Evolutionary conservation across 192 early-diverging fungal species (phyloP), one percentile per base, ranked within the genome.

Genomic region (Geranomyces variabilis): DNA sequence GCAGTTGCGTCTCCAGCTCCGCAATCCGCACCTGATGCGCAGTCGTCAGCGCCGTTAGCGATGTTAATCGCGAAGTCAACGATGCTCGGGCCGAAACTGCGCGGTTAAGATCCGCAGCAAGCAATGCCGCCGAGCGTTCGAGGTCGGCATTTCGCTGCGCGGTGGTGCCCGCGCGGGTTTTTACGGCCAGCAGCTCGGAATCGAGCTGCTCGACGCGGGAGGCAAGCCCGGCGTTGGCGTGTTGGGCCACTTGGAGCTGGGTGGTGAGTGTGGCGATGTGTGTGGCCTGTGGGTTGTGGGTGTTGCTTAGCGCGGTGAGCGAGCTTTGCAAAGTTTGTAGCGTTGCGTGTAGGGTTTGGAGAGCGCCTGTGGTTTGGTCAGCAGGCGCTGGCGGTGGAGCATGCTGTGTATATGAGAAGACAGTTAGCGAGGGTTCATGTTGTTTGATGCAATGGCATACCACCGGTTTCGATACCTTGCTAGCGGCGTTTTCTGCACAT

Each of bases 201-300:
- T 31, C 41, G 12, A 45, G 63, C 8, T 41, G 15, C 28, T 64
- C 63, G 63, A 41, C 44, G 34, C 43, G 41, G 41, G 43, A n/a
- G 31, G n/a, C 12, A 14, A 64, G 63, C 6, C n/a, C 41, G 6
- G 15, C 28, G 63, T 41, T 64, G 63, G 43, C 43, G 14, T 19
- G 29, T 46, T 64, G 21, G 6, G 63, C 63, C 7, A 46, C 34
- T 14, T 46, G 17, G 21, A 64, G 63, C 41, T 64, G 63, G 6
- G 63, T 46, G 4, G 63, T 64, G 12, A 64, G 34, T 4, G 33
- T 45, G 41, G 63, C 14, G 17, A 64, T 46, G 41, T 64, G 63
- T 21, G 33, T 29, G 41, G 41, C n/a, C 43, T 64, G 63, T 36
- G 63, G 33, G 3, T 2, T 45, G 63, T 45, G n/a, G 41, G 63